Evolutionary conservation across 2,329 filamentous ascomycete species (phyloP).

Genomic region (Aurifilum marmelostoma): DNA sequence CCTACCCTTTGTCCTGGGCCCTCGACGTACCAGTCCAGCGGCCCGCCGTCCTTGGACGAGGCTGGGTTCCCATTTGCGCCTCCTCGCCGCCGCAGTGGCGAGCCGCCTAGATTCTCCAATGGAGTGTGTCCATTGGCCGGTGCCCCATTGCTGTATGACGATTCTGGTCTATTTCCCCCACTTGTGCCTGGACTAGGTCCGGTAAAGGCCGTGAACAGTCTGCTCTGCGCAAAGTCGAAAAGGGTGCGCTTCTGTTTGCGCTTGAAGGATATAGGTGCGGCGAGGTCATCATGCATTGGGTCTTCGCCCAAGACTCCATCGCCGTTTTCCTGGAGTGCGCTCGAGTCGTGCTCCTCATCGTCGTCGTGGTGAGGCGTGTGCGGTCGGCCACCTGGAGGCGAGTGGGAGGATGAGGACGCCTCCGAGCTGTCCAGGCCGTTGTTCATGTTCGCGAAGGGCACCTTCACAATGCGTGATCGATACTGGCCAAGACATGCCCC

Average conservation of each 20-base stretch:
- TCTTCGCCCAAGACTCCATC: conserved; percentile 56
- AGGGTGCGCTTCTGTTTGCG: conserved; percentile 61
- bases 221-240: conserved; percentile 45
- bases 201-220: conserved; percentile 54
- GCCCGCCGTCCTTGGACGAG: conserved; percentile 49
- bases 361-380: conserved; percentile 48
- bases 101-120: conserved; percentile 16
- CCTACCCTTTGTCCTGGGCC: conserved; percentile 87
- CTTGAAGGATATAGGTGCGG: conserved; percentile 69
- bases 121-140: conserved; percentile 10
- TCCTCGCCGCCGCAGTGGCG: conserved; percentile 22
- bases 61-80: conserved; percentile 23
- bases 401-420: conserved; percentile 35
- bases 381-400: conserved; percentile 37
- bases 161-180: conserved; percentile 9
- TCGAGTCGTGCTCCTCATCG: conserved; percentile 45
- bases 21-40: conserved; percentile 85
- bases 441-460: conserved; percentile 30
- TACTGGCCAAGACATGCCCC: conserved; percentile 19
- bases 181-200: conserved; percentile 32
- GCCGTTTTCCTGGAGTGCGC: conserved; percentile 36
- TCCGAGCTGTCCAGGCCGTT: conserved; percentile 31
- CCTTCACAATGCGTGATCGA: conserved; percentile 18
- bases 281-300: conserved; percentile 54
- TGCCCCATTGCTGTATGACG: conserved; percentile 14